A percentile compares a stretch with the other conserved stretches of the same genome.
Conservation (phyloP, 768 basidiomycete genomes). For the Boletus reticulatus region DNA sequence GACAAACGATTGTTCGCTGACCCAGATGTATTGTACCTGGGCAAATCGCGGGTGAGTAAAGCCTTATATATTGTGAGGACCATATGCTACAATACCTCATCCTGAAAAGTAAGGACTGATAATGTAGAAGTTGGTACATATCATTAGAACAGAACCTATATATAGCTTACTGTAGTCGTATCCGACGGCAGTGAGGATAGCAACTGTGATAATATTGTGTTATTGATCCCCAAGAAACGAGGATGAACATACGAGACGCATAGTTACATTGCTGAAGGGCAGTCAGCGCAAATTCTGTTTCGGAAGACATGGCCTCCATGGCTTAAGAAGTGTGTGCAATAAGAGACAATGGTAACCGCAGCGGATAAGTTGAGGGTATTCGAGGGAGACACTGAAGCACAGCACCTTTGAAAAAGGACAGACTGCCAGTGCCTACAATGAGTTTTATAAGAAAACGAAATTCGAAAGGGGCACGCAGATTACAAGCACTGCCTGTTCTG, state of each 20-base stretch:
- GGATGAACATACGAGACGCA: not conserved
- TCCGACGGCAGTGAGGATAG: not conserved
- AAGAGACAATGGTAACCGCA: no score
- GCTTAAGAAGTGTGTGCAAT: no score
- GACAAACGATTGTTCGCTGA: not conserved
- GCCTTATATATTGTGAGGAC: no score
- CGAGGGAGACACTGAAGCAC: no score
- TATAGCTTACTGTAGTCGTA: not conserved
- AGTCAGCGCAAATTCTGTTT: not conserved
- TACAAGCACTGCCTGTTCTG: no score
- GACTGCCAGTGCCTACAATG: no score
- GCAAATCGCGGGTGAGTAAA: no score
- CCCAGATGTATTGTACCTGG: constrained; percentile 3
- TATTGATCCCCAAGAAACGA: not conserved
- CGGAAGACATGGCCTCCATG: not conserved
- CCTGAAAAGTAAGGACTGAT: not conserved
- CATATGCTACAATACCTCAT: not conserved
- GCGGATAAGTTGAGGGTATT: no score
- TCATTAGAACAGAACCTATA: not conserved
- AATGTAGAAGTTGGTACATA: not conserved
- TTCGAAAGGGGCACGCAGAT: no score
- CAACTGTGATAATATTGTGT: not conserved
- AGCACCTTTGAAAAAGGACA: no score
- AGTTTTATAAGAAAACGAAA: no score
- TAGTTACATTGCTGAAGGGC: not conserved